Conservation (phyloP, 2,329 filamentous ascomycete species). For the Colletotrichum tanaceti region DNA sequence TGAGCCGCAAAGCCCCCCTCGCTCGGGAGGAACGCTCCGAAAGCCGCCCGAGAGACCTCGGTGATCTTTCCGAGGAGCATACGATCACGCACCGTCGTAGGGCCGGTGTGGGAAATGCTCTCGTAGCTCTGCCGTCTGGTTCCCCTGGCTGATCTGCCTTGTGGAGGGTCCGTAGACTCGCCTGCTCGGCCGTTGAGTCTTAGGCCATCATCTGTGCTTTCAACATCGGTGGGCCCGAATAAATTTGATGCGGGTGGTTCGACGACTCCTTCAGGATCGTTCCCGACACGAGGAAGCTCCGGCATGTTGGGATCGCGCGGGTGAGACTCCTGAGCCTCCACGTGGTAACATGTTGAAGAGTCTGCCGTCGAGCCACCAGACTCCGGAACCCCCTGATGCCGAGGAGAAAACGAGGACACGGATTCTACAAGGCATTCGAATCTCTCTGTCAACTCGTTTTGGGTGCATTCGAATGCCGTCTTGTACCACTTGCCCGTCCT, state of each 20-base stretch:
- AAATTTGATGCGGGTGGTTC: neutral
- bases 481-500: conserved; percentile 13
- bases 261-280: neutral
- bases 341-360: no score
- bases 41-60: neutral
- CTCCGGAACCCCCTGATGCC: no score
- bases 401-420: no score
- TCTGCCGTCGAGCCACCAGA: no score
- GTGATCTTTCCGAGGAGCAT: neutral
- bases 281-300: neutral
- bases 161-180: neutral
- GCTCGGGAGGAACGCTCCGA: conserved; percentile 13
- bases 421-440: neutral
- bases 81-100: neutral
- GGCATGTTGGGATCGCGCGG: neutral
- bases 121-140: neutral
- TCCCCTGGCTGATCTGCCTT: neutral
- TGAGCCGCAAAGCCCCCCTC: conserved; percentile 5
- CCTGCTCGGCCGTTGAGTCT: neutral
- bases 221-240: neutral
- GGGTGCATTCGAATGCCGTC: conserved; percentile 12
- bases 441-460: conserved; percentile 1
- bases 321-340: neutral
- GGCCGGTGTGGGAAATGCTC: neutral
- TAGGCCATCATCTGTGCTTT: neutral